These are phyloP conservation scores for Escovopsis sp. DNA, from an alignment of 2,329 filamentous ascomycete species.

Conservation along the genomic window DNA sequence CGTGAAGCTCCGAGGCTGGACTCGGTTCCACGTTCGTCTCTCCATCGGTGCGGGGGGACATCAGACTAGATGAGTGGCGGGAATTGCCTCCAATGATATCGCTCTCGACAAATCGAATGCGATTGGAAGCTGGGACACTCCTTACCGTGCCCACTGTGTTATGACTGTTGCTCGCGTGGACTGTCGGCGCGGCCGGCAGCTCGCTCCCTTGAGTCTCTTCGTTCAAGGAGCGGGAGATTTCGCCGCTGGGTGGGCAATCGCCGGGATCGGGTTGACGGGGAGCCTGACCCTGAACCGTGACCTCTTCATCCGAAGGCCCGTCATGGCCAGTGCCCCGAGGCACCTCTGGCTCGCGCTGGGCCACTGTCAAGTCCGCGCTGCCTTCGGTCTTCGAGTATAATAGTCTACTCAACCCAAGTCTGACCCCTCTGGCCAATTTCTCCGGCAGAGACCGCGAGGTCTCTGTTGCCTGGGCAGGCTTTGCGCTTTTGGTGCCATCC, in stretches of 20 bases:
- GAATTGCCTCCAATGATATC: conserved; percentile 9
- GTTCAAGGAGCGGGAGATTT: too few relatives aligned
- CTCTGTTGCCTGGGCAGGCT: background rate
- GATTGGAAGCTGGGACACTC: background rate
- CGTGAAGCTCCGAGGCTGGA: too few relatives aligned
- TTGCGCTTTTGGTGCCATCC: background rate
- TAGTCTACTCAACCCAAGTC: conserved; percentile 7
- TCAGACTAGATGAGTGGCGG: conserved; percentile 9
- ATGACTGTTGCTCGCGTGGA: too few relatives aligned
- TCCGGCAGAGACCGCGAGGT: conserved; percentile 13
- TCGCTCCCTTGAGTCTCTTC: too few relatives aligned
- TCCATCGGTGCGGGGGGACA: conserved; percentile 3
- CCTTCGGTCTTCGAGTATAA: background rate
- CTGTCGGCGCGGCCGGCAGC: too few relatives aligned
- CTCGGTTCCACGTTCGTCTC: background rate
- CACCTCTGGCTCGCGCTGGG: background rate
- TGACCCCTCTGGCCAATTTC: conserved; percentile 15
- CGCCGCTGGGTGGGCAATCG: too few relatives aligned
- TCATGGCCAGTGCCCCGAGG: background rate
- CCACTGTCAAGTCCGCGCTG: background rate
- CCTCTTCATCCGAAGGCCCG: background rate
- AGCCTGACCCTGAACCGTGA: background rate
- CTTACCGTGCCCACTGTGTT: too few relatives aligned
- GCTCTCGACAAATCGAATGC: conserved; percentile 6
- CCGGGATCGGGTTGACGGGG: too few relatives aligned